These are phyloP conservation scores for Hyphopichia khmerensis DNA, from an alignment of 1,139 yeast species.

Conservation along the genomic window DNA sequence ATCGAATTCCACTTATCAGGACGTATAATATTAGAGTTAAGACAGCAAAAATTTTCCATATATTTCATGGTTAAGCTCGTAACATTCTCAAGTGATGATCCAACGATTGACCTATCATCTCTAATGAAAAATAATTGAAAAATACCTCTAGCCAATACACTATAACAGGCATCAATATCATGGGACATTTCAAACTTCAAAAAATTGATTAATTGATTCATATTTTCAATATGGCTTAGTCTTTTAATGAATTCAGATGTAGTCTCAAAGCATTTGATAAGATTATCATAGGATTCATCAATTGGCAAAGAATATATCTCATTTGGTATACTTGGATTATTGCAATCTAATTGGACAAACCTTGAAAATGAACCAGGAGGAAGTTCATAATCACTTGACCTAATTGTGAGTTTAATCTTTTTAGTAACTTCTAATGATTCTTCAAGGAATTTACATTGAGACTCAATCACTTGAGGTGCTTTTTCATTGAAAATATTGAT, in stretches of 20 bases:
- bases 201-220: slow-evolving; percentile 36
- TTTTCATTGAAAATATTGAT: slow-evolving; percentile 18
- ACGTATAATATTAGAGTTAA: slow-evolving; percentile 20
- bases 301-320: slow-evolving; percentile 28
- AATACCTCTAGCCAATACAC: slow-evolving; percentile 60
- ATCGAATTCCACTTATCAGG: slow-evolving; percentile 24
- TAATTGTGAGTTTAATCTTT: background rate
- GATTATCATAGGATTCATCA: slow-evolving; percentile 26
- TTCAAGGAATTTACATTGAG: slow-evolving; percentile 7
- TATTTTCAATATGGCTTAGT: slow-evolving; percentile 22
- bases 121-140: slow-evolving; percentile 61
- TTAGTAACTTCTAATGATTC: slow-evolving; percentile 8
- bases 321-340: slow-evolving; percentile 60
- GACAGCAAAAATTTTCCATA: slow-evolving; percentile 27
- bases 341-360: slow-evolving; percentile 53
- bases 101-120: slow-evolving; percentile 56
- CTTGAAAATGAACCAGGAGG: slow-evolving; percentile 40
- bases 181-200: slow-evolving; percentile 31
- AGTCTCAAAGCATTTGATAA: slow-evolving; percentile 36
- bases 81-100: slow-evolving; percentile 18
- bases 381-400: slow-evolving; percentile 4
- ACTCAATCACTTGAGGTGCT: slow-evolving; percentile 5
- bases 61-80: slow-evolving; percentile 16
- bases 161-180: slow-evolving; percentile 27
- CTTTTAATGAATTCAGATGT: slow-evolving; percentile 20